Base-by-base conservation (phyloP, 352 stramenopile genomes). In the Saprolegnia parasitica region DNA sequence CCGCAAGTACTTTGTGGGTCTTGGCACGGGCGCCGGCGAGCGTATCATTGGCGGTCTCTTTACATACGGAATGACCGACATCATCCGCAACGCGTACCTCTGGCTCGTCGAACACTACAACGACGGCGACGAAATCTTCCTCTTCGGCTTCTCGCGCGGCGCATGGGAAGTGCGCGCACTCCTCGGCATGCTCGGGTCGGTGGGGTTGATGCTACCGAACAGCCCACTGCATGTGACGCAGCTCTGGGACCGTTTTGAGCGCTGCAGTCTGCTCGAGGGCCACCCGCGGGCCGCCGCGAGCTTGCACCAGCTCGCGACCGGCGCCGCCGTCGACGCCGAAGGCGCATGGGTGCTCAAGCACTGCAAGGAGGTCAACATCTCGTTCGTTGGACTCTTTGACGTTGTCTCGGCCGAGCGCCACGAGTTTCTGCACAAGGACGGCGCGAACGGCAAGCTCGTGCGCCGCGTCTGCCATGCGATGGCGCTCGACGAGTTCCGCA, bases 11-110 rank as follows among this genome's bases (percentile, higher is more conserved):
- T 60, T 60, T 60, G 24, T 42, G 35, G 52, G 52, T 9, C 11
- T 60, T 24, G 52, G 52, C 52, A 60, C 35, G 4, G 35, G 35
- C 16, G 24, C n/a, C 20, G 52, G 52, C 16, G 52, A 60, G 11
- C 24, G 52, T 8, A 40, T 60, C 24, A 35, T 60, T 24, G 52
- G 52, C 35, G 52, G 24, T 11, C 9, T 60, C 24, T 60, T 60
- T 9, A 40, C 52, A 8, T 60, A 60, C 35, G 52, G 52, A 4
- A 60, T 60, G 35, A 60, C 52, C 24, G 52, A 60, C 35, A 60
- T 60, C 35, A 60, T 60, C 52, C 52, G 35, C 24, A 60, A 60
- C 24, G 52, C 52, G 24, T 60, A 60, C 52, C 24, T 35, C 11
- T 60, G 24, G 24, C 52, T 60, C 9, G 35, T 35, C 13, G 52